Evolutionary conservation across 2,329 filamentous ascomycete genomes (phyloP), one percentile per base, ranked within the genome.

Genomic region (Fusarium torreyae): DNA sequence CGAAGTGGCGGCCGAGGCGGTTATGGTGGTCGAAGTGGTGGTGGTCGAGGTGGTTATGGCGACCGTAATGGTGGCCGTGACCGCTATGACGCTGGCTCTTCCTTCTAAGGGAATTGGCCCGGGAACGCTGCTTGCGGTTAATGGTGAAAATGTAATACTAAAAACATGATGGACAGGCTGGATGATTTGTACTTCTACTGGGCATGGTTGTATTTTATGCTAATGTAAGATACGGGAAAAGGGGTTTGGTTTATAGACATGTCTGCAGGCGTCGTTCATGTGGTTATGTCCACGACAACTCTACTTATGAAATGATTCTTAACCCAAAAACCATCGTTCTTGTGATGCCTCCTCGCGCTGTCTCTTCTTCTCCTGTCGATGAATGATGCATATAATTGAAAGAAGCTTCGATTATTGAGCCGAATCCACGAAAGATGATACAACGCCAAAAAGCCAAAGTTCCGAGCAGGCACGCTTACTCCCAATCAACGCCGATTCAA

Each of bases 101-200:
- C 61, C 10, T 67, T 68, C 18, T 60, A 60, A 63, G 48, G 43
- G 17, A 14, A 20, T 20, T 45, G 53, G 22, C 31, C 50, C 9
- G 26, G 18, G 22, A 39, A 34, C 10, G 28, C 24, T 31, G 38
- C 26, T 38, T 40, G 22, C 20, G 56, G 18, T 34, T 18, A 43
- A 36, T 38, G 57, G 54, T 43, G 28, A 70, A 68, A 70, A 70
- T 70, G 68, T 68, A 68, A 70, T 45, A 70, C 49, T 50, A 70
- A 59, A 53, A 66, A 26, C 38, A 64, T 54, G 67, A 65, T 28
- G 67, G 63, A 68, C 46, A 34, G 58, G 66, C 54, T 69, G 66
- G 58, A 63, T 71, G 68, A 68, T 68, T 75, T 75, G 70, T 74
- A 75, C 52, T 69, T 73, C 51, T 70, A 75, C 60, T 72, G 61